These are phyloP conservation scores for Tetrahymena thermophila DNA, from an alignment of 73 alveolate genomes.

Conservation along the genomic window DNA sequence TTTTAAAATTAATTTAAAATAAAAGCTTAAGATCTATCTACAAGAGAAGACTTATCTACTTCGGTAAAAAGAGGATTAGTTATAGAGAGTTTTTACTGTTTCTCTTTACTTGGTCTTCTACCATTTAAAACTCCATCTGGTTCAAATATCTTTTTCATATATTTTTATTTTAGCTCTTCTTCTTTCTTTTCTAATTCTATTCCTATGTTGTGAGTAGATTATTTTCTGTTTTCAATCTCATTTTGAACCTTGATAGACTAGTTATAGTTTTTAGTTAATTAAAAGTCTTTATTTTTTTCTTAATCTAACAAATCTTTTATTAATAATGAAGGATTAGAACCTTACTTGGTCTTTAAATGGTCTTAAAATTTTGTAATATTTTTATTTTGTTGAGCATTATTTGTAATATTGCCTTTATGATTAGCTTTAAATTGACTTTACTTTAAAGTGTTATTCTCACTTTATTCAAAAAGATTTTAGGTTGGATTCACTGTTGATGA, in stretches of 20 bases:
- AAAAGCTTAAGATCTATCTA: background rate
- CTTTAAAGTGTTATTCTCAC: background rate
- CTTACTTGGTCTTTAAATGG: background rate
- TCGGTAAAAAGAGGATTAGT: background rate
- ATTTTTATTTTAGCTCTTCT: background rate
- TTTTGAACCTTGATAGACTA: background rate
- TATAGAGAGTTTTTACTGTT: background rate
- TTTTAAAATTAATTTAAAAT: background rate
- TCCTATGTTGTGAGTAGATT: background rate
- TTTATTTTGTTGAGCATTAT: background rate
- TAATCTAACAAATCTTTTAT: background rate
- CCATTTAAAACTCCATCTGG: background rate
- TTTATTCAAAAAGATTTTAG: background rate
- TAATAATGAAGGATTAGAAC: background rate
- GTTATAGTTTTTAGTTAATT: background rate
- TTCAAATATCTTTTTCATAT: background rate
- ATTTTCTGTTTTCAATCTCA: background rate
- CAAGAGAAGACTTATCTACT: background rate
- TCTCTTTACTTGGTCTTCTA: background rate
- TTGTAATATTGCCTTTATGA: background rate
- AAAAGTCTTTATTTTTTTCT: background rate
- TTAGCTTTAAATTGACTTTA: background rate
- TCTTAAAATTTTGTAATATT: background rate
- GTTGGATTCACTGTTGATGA: background rate
- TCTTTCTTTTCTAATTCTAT: background rate